A percentile compares a stretch with the other conserved stretches of the same genome.
Conservation (phyloP, 768 basidiomycete species). For the Tylopilus cervinicoccineus region DNA sequence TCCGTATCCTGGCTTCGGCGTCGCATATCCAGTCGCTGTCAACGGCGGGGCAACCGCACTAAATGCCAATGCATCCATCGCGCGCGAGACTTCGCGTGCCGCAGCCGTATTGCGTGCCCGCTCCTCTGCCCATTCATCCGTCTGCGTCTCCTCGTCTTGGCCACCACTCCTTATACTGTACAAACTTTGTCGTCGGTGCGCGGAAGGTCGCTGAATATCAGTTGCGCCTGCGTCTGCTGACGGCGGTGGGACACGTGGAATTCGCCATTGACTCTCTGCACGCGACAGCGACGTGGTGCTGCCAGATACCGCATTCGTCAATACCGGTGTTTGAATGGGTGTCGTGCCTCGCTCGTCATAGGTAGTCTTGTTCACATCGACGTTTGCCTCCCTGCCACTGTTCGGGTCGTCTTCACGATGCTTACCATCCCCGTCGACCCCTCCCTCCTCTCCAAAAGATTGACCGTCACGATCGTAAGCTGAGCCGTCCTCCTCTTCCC, state of each 20-base stretch:
- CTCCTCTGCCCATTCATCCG: slow-evolving; percentile 41
- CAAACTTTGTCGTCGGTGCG: slow-evolving; percentile 3
- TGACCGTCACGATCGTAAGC: slow-evolving; percentile 23
- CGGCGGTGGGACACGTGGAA: slow-evolving; percentile 39
- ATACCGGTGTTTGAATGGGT: slow-evolving; percentile 8
- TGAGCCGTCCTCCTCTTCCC: slow-evolving; percentile 25
- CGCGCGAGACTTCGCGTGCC: slow-evolving; percentile 62
- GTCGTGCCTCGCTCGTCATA: slow-evolving; percentile 1
- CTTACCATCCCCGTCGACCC: slow-evolving; percentile 6
- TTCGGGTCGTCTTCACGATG: slow-evolving; percentile 14
- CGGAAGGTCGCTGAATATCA: neutral
- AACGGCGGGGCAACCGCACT: slow-evolving; percentile 22
- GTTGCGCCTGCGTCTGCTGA: slow-evolving; percentile 25
- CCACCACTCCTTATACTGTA: neutral
- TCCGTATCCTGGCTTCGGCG: slow-evolving; percentile 13
- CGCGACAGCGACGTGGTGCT: slow-evolving; percentile 9
- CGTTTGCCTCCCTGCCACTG: slow-evolving; percentile 5
- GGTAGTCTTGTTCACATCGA: neutral
- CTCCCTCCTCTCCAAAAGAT: slow-evolving; percentile 5
- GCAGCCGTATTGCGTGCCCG: slow-evolving; percentile 59
- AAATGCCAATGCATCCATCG: slow-evolving; percentile 55
- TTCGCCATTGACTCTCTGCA: slow-evolving; percentile 23
- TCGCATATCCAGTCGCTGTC: slow-evolving; percentile 11
- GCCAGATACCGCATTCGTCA: slow-evolving; percentile 1
- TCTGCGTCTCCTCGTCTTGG: slow-evolving; percentile 28